These are phyloP conservation scores for slime mould (Dictyostelium discoideum) DNA, from an alignment of 78 protist species.

Conservation along the genomic window DNA sequence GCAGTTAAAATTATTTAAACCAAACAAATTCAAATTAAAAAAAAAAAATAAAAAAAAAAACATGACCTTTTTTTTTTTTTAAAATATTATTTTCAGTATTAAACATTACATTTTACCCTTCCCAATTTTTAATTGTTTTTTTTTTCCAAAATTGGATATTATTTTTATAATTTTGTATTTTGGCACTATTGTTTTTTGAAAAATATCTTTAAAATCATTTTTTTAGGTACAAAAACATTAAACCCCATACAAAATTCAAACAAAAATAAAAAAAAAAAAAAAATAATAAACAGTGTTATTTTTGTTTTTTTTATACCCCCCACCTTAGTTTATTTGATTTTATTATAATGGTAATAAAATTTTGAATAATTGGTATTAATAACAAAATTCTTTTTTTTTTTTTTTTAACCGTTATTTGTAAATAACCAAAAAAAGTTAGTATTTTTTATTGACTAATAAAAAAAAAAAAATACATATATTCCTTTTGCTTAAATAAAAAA, in stretches of 20 bases:
- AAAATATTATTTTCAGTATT: neutral
- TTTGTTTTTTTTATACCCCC: neutral
- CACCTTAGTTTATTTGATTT: neutral
- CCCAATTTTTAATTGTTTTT: neutral
- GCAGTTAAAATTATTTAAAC: neutral
- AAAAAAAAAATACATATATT: neutral
- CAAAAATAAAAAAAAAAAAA: neutral
- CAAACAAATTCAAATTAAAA: neutral
- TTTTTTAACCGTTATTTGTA: neutral
- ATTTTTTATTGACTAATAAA: neutral
- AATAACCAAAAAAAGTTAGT: neutral
- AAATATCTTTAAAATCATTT: neutral
- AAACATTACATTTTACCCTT: neutral
- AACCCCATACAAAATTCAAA: neutral
- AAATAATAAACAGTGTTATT: too few relatives aligned
- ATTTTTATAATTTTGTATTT: neutral
- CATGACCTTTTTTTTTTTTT: neutral
- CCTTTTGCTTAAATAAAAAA: neutral
- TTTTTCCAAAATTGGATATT: neutral
- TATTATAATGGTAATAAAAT: neutral
- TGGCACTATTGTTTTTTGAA: neutral
- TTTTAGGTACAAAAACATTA: neutral
- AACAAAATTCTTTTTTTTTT: neutral
- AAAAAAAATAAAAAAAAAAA: neutral
- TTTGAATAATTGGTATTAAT: neutral